Evolutionary conservation across 805 yeast genomes (phyloP).

Genomic region (Candida cerambycidarum): DNA sequence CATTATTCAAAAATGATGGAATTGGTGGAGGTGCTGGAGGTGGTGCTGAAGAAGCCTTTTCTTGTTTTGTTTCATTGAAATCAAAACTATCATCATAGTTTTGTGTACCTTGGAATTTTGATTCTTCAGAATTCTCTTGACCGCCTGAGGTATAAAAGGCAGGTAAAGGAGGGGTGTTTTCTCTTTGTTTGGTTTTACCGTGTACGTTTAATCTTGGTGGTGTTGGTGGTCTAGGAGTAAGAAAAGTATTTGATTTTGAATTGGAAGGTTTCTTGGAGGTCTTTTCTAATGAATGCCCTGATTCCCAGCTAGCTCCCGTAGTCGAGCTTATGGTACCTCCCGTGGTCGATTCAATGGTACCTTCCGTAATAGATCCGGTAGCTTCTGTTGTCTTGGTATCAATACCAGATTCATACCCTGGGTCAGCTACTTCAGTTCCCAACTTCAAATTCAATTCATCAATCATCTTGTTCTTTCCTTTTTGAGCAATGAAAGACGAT

Average conservation of each 20-base stretch:
- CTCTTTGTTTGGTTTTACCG: no score
- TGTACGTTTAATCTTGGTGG: slow-evolving; percentile 3
- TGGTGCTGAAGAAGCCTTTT: neutral
- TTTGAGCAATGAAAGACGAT: slow-evolving; percentile 8
- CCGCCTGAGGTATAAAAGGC: neutral
- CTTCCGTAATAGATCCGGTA: no score
- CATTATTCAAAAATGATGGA: slow-evolving; percentile 4
- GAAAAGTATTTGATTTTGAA: neutral
- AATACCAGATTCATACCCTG: neutral
- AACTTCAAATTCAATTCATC: slow-evolving; percentile 18
- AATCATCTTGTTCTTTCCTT: slow-evolving; percentile 14
- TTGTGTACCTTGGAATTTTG: no score
- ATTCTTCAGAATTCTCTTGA: slow-evolving; percentile 3
- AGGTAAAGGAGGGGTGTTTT: slow-evolving; percentile 11
- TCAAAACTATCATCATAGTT: no score
- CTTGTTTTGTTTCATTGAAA: no score
- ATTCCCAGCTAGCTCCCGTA: no score
- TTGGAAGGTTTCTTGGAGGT: no score
- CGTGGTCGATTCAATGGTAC: no score
- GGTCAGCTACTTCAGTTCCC: neutral
- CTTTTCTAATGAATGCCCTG: no score
- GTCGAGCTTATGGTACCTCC: no score
- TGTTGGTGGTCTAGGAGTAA: slow-evolving; percentile 10
- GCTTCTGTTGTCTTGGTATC: no score
- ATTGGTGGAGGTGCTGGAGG: slow-evolving; percentile 22